Evolutionary conservation across 2,329 filamentous ascomycete species (phyloP), one percentile per base, ranked within the genome.

Genomic region (Talaromyces sp.): DNA sequence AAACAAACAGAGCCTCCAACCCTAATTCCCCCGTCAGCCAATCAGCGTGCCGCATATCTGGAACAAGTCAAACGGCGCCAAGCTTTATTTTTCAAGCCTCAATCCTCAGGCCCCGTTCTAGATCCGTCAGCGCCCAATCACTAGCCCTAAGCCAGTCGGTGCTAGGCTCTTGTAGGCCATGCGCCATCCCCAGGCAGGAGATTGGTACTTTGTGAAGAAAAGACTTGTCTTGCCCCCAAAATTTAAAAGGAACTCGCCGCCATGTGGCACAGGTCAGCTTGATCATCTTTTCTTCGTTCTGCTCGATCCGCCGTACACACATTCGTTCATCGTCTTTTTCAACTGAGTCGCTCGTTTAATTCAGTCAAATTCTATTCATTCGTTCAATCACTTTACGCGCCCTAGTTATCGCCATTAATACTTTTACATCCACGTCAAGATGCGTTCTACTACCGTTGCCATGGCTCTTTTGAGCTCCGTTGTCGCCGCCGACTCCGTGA

Each of bases 401-500:
- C 1, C 35, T 37, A 37, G 22, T 56, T 37, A 35, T 37, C 14
- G 8, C 24, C 31, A 9, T 35, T 56, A 35, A 56, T 22, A 56
- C 33, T n/a, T 37, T 13, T 13, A 56, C 14, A 54, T 37, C 37
- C n/a, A 54, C 35, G 19, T 19, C 47, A 62, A 33, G 22, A 63
- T 63, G 43, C 62, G 22, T 35, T 60, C 61, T n/a, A 52, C 47
- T 19, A 52, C 59, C 27, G 39, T 54, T 3, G 39, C 57, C 39
- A 31, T 62, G 35, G 43, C 57, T 45, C 54, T 65, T 27, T 43
- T 67, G 48, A 56, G 59, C 60, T 50, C 59, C 33, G 43, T 57
- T 35, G 59, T 45, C 50, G 65, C 59, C 35, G 58, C 59, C 22
- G 37, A 65, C 22, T 50, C 35, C 62, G 64, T 60, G 45, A 58